A percentile compares a stretch with the other conserved stretches of the same genome.
phyloP scores from a whole-genome alignment of 164 flowering plant species.

The Aristolochia contorta region DNA sequence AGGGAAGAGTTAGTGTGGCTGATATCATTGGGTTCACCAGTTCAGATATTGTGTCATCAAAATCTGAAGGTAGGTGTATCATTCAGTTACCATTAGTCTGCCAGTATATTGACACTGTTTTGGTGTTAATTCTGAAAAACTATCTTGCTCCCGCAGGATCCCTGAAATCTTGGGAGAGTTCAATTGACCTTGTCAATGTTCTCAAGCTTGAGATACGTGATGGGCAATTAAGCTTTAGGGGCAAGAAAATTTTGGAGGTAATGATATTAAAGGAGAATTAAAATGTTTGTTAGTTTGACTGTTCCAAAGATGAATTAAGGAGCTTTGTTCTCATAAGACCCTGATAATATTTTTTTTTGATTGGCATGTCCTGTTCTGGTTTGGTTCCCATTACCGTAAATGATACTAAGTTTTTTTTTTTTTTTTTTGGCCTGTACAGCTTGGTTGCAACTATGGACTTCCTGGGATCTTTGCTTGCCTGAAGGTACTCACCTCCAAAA shows the following conservation, averaged over 20 bases:
- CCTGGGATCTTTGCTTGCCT: constrained; percentile 94
- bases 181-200: constrained; percentile 76
- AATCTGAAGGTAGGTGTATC: constrained; percentile 54
- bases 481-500: constrained; percentile 40
- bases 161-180: constrained; percentile 66
- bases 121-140: neutral
- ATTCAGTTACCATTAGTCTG: neutral
- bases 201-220: constrained; percentile 90
- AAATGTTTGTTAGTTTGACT: neutral
- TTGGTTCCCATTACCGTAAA: neutral
- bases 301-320: neutral
- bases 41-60: constrained; percentile 53
- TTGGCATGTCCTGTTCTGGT: neutral
- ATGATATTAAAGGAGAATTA: constrained; percentile 2
- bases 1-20: constrained; percentile 82
- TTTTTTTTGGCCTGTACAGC: constrained; percentile 35
- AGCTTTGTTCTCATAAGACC: neutral
- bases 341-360: no score
- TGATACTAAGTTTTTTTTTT: neutral
- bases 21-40: constrained; percentile 68
- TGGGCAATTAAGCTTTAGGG: constrained; percentile 88
- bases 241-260: constrained; percentile 89
- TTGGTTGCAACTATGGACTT: constrained; percentile 80
- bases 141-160: constrained; percentile 27
- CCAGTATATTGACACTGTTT: neutral